phyloP scores from a whole-genome alignment of 1,139 yeast genomes.

The Lodderomyces parapsilosis region DNA sequence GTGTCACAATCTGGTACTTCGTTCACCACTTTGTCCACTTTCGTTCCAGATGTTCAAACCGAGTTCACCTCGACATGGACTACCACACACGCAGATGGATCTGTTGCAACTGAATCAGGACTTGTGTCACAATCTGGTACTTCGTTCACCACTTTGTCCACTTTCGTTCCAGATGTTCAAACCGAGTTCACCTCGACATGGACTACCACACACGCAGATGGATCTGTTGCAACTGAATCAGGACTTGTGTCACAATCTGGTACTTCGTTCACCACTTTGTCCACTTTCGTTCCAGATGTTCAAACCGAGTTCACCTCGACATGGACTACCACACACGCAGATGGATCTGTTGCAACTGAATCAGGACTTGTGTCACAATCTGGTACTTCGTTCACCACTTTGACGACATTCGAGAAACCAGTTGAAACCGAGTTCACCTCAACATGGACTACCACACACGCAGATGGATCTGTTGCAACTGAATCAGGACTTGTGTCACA shows the following conservation, averaged over 20 bases:
- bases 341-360: slow-evolving; percentile 7
- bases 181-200: slow-evolving; percentile 19
- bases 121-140: slow-evolving; percentile 4
- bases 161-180: neutral
- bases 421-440: slow-evolving; percentile 16
- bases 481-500: slow-evolving; percentile 9
- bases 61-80: slow-evolving; percentile 8
- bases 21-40: slow-evolving; percentile 6
- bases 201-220: slow-evolving; percentile 17
- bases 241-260: slow-evolving; percentile 8
- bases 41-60: slow-evolving; percentile 1
- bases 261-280: slow-evolving; percentile 5
- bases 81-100: slow-evolving; percentile 14
- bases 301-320: neutral
- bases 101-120: slow-evolving; percentile 9
- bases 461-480: slow-evolving; percentile 17
- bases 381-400: slow-evolving; percentile 4
- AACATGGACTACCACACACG: slow-evolving; percentile 17
- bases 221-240: slow-evolving; percentile 15
- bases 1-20: slow-evolving; percentile 10
- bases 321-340: slow-evolving; percentile 3
- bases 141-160: slow-evolving; percentile 4
- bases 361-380: slow-evolving; percentile 9
- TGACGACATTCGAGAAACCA: neutral
- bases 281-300: neutral